Conservation (phyloP, 495 filamentous ascomycete species). For the Letharia columbiana region DNA sequence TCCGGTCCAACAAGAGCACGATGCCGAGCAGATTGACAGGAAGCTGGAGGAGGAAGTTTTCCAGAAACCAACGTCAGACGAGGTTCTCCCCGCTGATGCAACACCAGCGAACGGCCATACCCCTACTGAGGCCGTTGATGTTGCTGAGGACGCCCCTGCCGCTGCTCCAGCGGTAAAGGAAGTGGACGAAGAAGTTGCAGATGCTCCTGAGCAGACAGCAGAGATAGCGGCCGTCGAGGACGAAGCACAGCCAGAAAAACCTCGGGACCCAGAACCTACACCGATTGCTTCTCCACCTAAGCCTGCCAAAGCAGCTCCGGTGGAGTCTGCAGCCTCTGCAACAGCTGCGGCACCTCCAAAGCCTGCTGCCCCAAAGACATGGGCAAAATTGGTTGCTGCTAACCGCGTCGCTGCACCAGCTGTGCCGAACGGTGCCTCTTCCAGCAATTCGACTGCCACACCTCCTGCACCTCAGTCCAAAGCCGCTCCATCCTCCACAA, state of each 20-base stretch:
- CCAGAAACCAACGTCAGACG: slow-evolving; percentile 32
- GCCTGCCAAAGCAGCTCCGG: slow-evolving; percentile 45
- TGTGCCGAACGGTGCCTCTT: slow-evolving; percentile 34
- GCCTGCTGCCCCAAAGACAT: slow-evolving; percentile 60
- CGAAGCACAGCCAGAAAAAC: slow-evolving; percentile 42
- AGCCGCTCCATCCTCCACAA: slow-evolving; percentile 35
- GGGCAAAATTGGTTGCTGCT: slow-evolving; percentile 74
- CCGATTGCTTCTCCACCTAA: slow-evolving; percentile 42
- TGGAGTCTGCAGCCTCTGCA: slow-evolving; percentile 38
- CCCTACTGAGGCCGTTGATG: slow-evolving; percentile 8
- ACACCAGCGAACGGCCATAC: slow-evolving; percentile 24
- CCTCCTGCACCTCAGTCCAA: slow-evolving; percentile 35
- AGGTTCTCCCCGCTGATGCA: slow-evolving; percentile 39
- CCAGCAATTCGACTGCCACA: slow-evolving; percentile 34
- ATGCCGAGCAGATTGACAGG: slow-evolving; percentile 48
- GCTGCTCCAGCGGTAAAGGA: slow-evolving; percentile 9
- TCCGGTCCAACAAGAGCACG: slow-evolving; percentile 27
- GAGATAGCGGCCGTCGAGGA: slow-evolving; percentile 40
- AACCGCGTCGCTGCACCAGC: slow-evolving; percentile 32
- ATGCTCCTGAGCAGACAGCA: slow-evolving; percentile 26
- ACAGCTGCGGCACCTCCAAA: slow-evolving; percentile 32
- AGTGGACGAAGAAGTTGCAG: slow-evolving; percentile 4
- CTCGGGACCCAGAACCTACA: slow-evolving; percentile 43
- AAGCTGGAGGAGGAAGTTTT: slow-evolving; percentile 45
- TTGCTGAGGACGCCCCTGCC: slow-evolving; percentile 28